These are phyloP conservation scores for Solanum ahanhuiri DNA, from an alignment of 257 asterid genomes.

Conservation along the genomic window DNA sequence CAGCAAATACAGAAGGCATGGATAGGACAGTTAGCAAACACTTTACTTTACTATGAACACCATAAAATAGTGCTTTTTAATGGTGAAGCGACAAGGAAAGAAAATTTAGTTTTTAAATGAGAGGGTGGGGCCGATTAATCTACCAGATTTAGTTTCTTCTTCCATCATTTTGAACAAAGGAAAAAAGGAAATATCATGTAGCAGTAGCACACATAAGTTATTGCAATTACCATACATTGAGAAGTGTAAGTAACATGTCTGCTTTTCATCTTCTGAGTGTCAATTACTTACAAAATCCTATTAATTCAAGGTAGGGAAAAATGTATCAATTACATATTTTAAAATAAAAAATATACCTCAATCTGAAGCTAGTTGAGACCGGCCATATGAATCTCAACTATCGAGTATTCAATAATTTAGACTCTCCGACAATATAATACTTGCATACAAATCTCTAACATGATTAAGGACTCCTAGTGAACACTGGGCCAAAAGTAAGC, in stretches of 20 bases:
- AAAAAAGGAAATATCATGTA: neutral
- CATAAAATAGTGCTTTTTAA: neutral
- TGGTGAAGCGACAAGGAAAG: neutral
- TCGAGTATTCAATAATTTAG: neutral
- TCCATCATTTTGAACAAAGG: neutral
- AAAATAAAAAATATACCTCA: neutral
- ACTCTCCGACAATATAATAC: neutral
- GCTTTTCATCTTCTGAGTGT: neutral
- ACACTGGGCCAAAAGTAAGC: neutral
- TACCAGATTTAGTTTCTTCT: neutral
- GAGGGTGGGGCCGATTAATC: neutral
- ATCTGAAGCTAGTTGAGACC: neutral
- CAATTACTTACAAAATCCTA: neutral
- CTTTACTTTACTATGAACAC: neutral
- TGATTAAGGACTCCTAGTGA: neutral
- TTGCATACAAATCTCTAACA: neutral
- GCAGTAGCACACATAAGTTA: neutral
- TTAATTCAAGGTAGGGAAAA: neutral
- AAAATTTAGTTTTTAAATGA: neutral
- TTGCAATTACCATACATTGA: neutral
- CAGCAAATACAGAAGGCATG: slow-evolving; percentile 35
- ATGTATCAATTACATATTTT: neutral
- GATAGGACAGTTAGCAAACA: neutral
- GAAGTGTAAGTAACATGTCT: neutral
- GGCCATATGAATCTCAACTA: neutral